Conservation (phyloP, 1,139 yeast genomes). For the Kodamaea ohmeri region DNA sequence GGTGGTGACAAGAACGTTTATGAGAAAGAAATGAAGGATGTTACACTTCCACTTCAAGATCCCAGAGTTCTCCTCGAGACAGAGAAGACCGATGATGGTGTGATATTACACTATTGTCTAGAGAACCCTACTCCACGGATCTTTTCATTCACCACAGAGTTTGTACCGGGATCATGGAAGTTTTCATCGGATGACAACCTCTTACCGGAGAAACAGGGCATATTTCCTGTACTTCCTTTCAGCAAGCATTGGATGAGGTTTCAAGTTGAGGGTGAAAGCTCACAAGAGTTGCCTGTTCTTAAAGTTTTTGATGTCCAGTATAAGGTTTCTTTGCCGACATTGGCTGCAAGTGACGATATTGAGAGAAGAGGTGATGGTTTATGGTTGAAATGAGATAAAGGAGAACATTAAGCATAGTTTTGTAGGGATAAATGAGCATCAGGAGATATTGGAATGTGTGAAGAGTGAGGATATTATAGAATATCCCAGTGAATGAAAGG, state of each 20-base stretch:
- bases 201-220: conserved; percentile 26
- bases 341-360: conserved; percentile 41
- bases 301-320: conserved; percentile 64
- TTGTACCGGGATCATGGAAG: conserved; percentile 31
- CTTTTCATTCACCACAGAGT: conserved; percentile 57
- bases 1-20: conserved; percentile 23
- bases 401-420: neutral
- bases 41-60: conserved; percentile 61
- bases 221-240: conserved; percentile 62
- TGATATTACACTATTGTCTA: conserved; percentile 39
- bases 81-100: conserved; percentile 15
- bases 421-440: too few relatives aligned
- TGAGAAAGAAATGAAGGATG: conserved; percentile 41
- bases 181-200: conserved; percentile 28
- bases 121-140: conserved; percentile 76
- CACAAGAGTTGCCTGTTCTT: conserved; percentile 45
- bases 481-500: too few relatives aligned
- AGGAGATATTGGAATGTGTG: too few relatives aligned
- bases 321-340: conserved; percentile 59
- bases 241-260: conserved; percentile 45
- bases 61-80: conserved; percentile 59
- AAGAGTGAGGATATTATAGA: neutral
- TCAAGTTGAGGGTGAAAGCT: conserved; percentile 20
- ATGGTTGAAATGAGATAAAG: conserved; percentile 7
- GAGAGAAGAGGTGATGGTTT: conserved; percentile 11